Evolutionary conservation across 108 stramenopile species (phyloP), one percentile per base, ranked within the genome.

Genomic region (Halocafeteria seosinensis): DNA sequence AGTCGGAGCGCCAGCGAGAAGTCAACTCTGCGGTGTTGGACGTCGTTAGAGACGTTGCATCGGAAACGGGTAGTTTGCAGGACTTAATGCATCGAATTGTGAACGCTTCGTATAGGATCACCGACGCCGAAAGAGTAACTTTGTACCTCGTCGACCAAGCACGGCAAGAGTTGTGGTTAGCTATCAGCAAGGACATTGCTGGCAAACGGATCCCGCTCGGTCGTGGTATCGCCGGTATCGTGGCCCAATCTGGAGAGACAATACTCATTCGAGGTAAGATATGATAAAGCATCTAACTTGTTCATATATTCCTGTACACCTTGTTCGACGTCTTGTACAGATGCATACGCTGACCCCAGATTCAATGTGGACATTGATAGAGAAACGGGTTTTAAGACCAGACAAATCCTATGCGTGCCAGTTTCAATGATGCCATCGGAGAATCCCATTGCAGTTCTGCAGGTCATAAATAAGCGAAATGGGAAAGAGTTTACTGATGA

Each of bases 191-290:
- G n/a, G 42, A 47, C 42, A 47, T 47, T n/a, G 42, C 42, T n/a
- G 42, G 42, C n/a, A n/a, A 21, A n/a, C 52, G 52, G 21, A 55
- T 66, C 8, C 35, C 50, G 21, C n/a, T 35, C 1, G 66, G 66
- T n/a, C n/a, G 34, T 24, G 73, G 73, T 24, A 66, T 74, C 52
- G 73, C 73, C 17, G 73, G 73, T 0, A 65, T 59, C 11, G 73
- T 74, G 4, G 73, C 73, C 23, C 28, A 23, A 1, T 70, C 68
- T 9, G 68, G 64, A 9, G 24, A 4, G 27, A 42, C 52, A 13
- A 32, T 65, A 13, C 70, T 70, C 64, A 68, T 68, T 31, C 59
- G n/a, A n/a, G n/a, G n/a, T n/a, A n/a, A n/a, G n/a, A n/a, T n/a
- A n/a, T n/a, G n/a, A n/a, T n/a, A n/a, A n/a, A n/a, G n/a, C n/a